Base-by-base conservation (phyloP, 2,329 filamentous ascomycete genomes). In the Penicillium sp. region DNA sequence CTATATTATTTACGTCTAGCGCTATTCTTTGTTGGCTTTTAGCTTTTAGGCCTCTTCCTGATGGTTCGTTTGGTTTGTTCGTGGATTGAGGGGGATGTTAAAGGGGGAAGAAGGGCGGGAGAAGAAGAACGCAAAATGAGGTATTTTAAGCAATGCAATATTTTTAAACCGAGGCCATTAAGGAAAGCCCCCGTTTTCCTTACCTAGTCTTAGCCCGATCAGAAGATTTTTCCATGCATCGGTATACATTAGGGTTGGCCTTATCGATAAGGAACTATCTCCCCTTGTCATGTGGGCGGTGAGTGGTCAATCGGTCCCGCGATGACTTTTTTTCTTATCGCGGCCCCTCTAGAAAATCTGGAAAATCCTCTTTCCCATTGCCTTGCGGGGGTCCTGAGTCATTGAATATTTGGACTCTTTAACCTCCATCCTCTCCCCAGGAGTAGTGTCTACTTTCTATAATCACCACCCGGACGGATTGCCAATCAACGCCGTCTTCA, bases 401-500 rank as follows among this genome's bases (percentile, higher is more conserved):
- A 44, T 44, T 42, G 22, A 42, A 6, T 28, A 5, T 7, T n/a
- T 28, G 22, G 39, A 25, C 24, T 40, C 38, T 24, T 22, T 8
- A 11, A 42, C n/a, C 14, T 42, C 59, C 88, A 28, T 28, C 10
- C 89, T 38, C 35, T 38, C 9, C 18, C 18, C 16, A 36, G 0
- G 75, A 82, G 4, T 80, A 84, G 0, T 45, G 18, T 45, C 30
- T 35, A 13, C 14, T 45, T 22, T 16, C 30, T 45, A 20, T 44
- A 20, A 10, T 20, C 22, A 20, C 33, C 31, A 36, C 4, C 27
- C 27, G 8, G 27, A 28, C 11, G 27, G 27, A 30, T 43, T 2
- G 30, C 6, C 30, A 14, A n/a, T 24, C 18, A 16, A 25, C 18
- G 36, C 20, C 20, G 9, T 43, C n/a, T n/a, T 44, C 42, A 46